Percentiles rank a stretch among this genome's conserved stretches.
These are phyloP conservation scores for Mortierella sp. DNA, from an alignment of 371 early-diverging fungal species.

Conservation along the genomic window DNA sequence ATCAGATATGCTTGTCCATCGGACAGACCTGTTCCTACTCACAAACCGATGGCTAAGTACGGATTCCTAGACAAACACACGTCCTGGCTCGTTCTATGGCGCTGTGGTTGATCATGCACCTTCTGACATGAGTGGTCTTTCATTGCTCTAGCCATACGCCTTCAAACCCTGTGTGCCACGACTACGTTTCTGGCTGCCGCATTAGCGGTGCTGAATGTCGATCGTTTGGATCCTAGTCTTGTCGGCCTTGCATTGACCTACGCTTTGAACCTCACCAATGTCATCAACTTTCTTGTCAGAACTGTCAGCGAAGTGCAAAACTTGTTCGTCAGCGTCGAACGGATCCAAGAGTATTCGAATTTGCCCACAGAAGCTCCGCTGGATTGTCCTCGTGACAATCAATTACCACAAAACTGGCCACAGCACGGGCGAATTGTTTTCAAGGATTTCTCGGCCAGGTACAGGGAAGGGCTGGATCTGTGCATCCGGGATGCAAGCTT, in stretches of 20 bases:
- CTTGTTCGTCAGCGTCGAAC: slow-evolving; percentile 83
- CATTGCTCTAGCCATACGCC: no score
- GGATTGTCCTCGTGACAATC: slow-evolving; percentile 36
- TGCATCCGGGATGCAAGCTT: slow-evolving; percentile 74
- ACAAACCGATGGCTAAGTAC: no score
- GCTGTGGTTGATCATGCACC: no score
- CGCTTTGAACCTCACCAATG: slow-evolving; percentile 78
- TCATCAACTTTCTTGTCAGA: slow-evolving; percentile 83
- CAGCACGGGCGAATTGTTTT: slow-evolving; percentile 72
- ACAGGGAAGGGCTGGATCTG: slow-evolving; percentile 71
- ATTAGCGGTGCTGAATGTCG: slow-evolving; percentile 66
- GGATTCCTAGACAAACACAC: no score
- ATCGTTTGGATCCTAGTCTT: slow-evolving; percentile 45
- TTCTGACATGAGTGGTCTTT: no score
- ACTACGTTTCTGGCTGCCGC: slow-evolving; percentile 74
- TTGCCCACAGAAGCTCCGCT: slow-evolving; percentile 67
- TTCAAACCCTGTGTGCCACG: slow-evolving; percentile 71
- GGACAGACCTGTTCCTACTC: no score
- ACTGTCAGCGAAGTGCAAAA: slow-evolving; percentile 69
- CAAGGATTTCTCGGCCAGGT: slow-evolving; percentile 67
- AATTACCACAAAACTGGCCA: slow-evolving; percentile 75
- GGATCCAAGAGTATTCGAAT: slow-evolving; percentile 71
- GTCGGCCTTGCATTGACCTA: slow-evolving; percentile 88
- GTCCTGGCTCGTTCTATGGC: no score
- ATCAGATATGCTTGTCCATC: slow-evolving; percentile 51